Evolutionary conservation across 2,329 filamentous ascomycete species (phyloP), one percentile per base, ranked within the genome.

Genomic region (Rugonectria rugulosa): DNA sequence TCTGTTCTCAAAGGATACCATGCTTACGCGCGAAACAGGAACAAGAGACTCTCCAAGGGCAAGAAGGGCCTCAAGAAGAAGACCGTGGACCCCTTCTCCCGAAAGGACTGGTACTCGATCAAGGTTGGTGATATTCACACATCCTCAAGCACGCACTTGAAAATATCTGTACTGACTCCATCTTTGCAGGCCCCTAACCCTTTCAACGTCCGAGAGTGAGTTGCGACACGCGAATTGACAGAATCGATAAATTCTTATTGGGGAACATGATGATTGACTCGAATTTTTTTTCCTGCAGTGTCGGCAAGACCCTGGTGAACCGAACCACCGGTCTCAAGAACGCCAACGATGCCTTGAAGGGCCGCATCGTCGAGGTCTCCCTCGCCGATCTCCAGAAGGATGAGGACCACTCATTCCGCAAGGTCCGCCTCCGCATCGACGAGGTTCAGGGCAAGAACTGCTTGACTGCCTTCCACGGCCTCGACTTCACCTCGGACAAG

Each of bases 21-120:
- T 62, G 52, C 67, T 73, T 56, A 70, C 58, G 36, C 61, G 57
- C 56, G 51, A 38, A 42, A 32, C 71, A 92, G 89, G 91, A 99
- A 99, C 89, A 99, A 99, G 92, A 92, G 95, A 87, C 88, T 99
- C 85, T 98, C 95, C 70, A 99, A 99, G 88, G 95, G 95, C 85
- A 99, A 98, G 92, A 99, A 99, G 89, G 94, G 95, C 81, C 87
- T 98, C 79, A 98, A 98, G 92, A 98, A 99, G 94, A 94, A 94
- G 85, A 94, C 93, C 75, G 84, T 89, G 73, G 95, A 99, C 81
- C 94, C 95, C 75, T 98, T 98, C 86, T 87, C 93, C 75, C 91
- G 94, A 79, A 99, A 99, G 88, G 95, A 98, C 80, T 98, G 96
- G 91, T 99, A 93, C 85, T 91, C 89, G 75, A 88, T 99, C 82